A percentile compares a stretch with the other conserved stretches of the same genome.
Conservation (phyloP, 768 basidiomycete genomes). For the Pleurotus pulmonarius region DNA sequence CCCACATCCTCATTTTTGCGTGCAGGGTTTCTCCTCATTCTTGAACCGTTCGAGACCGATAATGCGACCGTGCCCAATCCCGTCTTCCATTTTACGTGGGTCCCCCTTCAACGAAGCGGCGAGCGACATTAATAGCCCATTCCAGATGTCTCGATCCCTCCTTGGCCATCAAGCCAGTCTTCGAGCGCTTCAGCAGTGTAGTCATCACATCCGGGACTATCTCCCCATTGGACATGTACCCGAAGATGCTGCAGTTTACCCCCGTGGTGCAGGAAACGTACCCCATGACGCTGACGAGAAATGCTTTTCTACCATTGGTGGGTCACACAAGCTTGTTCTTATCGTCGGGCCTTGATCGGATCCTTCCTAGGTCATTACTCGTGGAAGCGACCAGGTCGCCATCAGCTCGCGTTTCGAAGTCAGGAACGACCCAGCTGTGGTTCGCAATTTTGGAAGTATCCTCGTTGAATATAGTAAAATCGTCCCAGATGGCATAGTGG, state of each 20-base stretch:
- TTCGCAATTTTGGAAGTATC: conserved; percentile 97
- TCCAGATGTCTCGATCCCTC: conserved; percentile 94
- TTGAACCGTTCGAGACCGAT: conserved; percentile 98
- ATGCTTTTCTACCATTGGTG: conserved; percentile 93
- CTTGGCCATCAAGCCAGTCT: conserved; percentile 95
- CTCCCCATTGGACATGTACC: conserved; percentile 99
- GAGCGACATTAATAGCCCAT: no score
- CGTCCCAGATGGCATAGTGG: conserved; percentile 97
- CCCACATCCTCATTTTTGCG: neutral
- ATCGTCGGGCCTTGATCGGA: conserved; percentile 7
- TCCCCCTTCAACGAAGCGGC: neutral
- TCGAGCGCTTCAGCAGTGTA: conserved; percentile 96
- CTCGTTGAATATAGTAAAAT: conserved; percentile 97
- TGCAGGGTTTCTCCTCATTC: conserved; percentile 89
- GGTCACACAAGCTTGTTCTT: conserved; percentile 18
- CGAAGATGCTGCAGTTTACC: conserved; percentile 98
- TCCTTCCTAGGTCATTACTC: conserved; percentile 78
- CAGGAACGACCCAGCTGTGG: conserved; percentile 97
- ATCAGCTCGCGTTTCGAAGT: conserved; percentile 99
- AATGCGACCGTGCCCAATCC: conserved; percentile 98
- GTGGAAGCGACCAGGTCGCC: conserved; percentile 97
- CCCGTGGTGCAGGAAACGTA: conserved; percentile 97
- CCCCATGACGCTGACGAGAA: conserved; percentile 94
- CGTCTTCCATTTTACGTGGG: conserved; percentile 95
- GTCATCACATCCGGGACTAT: conserved; percentile 99